phyloP scores from a whole-genome alignment of 768 basidiomycete species.

The Boletus fagicola region DNA sequence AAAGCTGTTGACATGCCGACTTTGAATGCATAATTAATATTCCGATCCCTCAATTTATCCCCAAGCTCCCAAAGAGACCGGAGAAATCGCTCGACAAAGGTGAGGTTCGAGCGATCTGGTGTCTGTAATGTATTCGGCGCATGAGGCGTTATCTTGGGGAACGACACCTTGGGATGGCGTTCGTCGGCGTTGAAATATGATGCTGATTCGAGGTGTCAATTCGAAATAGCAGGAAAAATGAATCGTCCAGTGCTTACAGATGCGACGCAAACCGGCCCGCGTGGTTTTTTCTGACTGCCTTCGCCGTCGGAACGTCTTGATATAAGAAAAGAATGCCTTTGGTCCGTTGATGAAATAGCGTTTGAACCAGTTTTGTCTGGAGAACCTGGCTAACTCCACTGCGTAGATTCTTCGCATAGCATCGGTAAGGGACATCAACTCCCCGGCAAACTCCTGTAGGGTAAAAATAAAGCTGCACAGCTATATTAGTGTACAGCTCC shows the following conservation, averaged over 20 bases:
- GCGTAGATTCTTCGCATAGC: constrained; percentile 78
- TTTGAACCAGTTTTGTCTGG: constrained; percentile 40
- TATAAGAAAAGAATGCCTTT: constrained; percentile 19
- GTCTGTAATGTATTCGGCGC: constrained; percentile 86
- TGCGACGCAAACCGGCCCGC: constrained; percentile 30
- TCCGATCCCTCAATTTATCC: constrained; percentile 60
- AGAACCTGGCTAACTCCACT: constrained; percentile 52
- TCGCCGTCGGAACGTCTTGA: constrained; percentile 18
- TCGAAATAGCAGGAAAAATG: constrained; percentile 1
- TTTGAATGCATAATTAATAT: constrained; percentile 87
- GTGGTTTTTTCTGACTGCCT: constrained; percentile 13
- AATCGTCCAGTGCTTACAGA: constrained; percentile 40
- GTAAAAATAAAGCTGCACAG: constrained; percentile 86
- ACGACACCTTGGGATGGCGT: constrained; percentile 55
- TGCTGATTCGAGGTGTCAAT: constrained; percentile 33
- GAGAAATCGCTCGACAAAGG: constrained; percentile 58
- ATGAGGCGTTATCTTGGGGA: constrained; percentile 80
- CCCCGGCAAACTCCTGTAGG: constrained; percentile 88
- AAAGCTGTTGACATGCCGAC: constrained; percentile 80
- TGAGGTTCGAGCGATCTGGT: constrained; percentile 59
- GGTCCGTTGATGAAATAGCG: constrained; percentile 33
- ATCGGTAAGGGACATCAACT: constrained; percentile 78
- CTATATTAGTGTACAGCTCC: constrained; percentile 9
- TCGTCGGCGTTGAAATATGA: constrained; percentile 51
- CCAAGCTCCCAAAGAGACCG: constrained; percentile 75